These are phyloP conservation scores for Phylloporus sp. DNA, from an alignment of 1,284 basidiomycete genomes.

Conservation along the genomic window DNA sequence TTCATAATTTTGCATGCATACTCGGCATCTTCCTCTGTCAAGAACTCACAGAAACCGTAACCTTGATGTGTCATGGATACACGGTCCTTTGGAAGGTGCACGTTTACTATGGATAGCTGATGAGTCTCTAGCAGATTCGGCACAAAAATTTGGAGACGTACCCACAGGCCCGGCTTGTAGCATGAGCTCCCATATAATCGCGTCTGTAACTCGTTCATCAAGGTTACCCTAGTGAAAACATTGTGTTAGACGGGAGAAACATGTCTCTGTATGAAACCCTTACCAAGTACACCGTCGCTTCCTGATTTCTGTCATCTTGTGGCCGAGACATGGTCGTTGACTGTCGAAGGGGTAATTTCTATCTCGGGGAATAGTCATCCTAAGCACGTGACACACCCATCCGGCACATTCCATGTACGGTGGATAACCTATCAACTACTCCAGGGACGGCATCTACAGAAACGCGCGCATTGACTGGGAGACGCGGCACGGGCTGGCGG, in stretches of 20 bases:
- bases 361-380: not conserved
- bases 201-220: constrained; percentile 93
- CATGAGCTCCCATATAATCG: constrained; percentile 98
- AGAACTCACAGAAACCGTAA: constrained; percentile 98
- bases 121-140: not conserved
- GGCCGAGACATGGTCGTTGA: constrained; percentile 68
- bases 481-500: no score
- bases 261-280: constrained; percentile 28
- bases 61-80: constrained; percentile 98
- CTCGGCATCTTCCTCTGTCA: constrained; percentile 97
- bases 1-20: constrained; percentile 99
- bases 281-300: constrained; percentile 93
- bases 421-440: no score
- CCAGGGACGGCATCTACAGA: no score
- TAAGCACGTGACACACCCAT: not conserved
- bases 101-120: constrained; percentile 69
- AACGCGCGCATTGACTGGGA: no score
- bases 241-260: not conserved
- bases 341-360: not conserved
- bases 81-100: constrained; percentile 99
- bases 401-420: no score
- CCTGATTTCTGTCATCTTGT: constrained; percentile 93
- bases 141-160: constrained; percentile 45
- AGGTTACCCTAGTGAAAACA: constrained; percentile 79
- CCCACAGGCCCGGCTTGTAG: constrained; percentile 97